A percentile compares a stretch with the other conserved stretches of the same genome.
These are phyloP conservation scores for Colletotrichum navitas DNA, from an alignment of 2,329 filamentous ascomycete species.

Conservation along the genomic window DNA sequence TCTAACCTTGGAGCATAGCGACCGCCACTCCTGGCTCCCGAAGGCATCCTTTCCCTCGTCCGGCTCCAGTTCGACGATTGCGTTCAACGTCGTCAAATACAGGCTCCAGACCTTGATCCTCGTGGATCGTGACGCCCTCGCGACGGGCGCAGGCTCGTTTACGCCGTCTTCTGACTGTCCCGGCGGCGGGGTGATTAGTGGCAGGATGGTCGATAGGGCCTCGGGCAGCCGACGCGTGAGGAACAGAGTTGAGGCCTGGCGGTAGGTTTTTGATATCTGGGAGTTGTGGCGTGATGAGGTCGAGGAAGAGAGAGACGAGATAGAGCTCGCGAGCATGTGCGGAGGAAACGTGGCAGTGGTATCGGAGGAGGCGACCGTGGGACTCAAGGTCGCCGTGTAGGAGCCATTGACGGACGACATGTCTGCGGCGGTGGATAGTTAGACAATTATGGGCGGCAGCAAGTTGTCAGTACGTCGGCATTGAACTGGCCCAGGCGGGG, in stretches of 20 bases:
- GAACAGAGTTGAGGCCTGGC: conserved; percentile 93
- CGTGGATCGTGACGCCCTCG: conserved; percentile 82
- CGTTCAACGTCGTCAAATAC: conserved; percentile 93
- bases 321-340: conserved; percentile 71
- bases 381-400: conserved; percentile 59
- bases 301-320: conserved; percentile 76
- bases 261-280: conserved; percentile 91
- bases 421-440: conserved; percentile 42
- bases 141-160: conserved; percentile 76
- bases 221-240: conserved; percentile 94
- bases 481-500: conserved; percentile 37
- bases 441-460: conserved; percentile 16
- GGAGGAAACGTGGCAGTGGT: conserved; percentile 60
- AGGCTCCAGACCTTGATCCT: conserved; percentile 97
- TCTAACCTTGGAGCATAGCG: conserved; percentile 84
- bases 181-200: conserved; percentile 76
- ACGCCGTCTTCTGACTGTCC: conserved; percentile 60
- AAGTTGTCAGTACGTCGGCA: conserved; percentile 39
- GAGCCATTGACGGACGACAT: conserved; percentile 60
- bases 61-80: conserved; percentile 87
- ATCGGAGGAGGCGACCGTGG: conserved; percentile 54
- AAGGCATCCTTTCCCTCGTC: conserved; percentile 93
- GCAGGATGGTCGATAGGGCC: conserved; percentile 85
- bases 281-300: conserved; percentile 72
- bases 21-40: conserved; percentile 86